Percentiles rank a stretch among this genome's conserved stretches.
These are phyloP conservation scores for Penicillium odoratum DNA, from an alignment of 495 filamentous ascomycete genomes.

Conservation along the genomic window DNA sequence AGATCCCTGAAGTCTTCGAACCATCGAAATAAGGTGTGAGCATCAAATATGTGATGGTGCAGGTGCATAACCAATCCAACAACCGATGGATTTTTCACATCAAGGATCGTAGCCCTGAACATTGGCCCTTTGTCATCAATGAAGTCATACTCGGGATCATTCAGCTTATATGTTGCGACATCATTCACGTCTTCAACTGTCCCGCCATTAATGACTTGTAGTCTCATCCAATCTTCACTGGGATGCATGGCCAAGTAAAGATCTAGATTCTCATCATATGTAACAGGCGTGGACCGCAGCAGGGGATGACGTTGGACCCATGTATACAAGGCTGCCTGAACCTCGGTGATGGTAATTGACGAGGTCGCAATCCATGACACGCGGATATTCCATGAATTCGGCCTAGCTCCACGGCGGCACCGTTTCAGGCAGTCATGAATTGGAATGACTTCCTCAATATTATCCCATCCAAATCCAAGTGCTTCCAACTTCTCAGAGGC, in stretches of 20 bases:
- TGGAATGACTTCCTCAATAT: conserved; percentile 7
- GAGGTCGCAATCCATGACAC: not conserved
- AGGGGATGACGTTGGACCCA: conserved; percentile 10
- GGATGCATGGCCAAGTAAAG: conserved; percentile 3
- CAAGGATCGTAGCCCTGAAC: conserved; percentile 7
- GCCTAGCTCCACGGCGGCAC: not conserved
- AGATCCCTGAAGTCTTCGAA: not conserved
- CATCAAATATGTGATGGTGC: conserved; percentile 13
- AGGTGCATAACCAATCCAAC: conserved; percentile 9
- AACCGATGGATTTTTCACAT: not conserved
- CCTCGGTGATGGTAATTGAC: not conserved
- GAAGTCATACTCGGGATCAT: conserved; percentile 5
- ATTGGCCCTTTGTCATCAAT: conserved; percentile 7
- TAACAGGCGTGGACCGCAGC: conserved; percentile 5
- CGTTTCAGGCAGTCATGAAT: conserved; percentile 3
- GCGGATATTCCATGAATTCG: not conserved
- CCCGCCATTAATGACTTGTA: not conserved
- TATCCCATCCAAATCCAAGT: conserved; percentile 10
- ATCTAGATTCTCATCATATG: not conserved
- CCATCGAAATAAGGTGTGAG: conserved; percentile 5
- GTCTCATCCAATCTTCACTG: not conserved
- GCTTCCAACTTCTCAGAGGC: not conserved
- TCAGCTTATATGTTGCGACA: conserved; percentile 2
- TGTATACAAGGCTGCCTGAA: not conserved
- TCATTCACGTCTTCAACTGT: not conserved